Evolutionary conservation across 164 flowering plant genomes (phyloP).

Genomic region (grape (Vitis vinifera)): ASM3070453v1 NC_081817.1:19280501-19281000

Average conservation of each 20-base stretch:
- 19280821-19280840: conserved; percentile 86
- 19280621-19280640: conserved; percentile 95
- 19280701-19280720: conserved; percentile 94
- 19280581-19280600: conserved; percentile 51
- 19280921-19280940: conserved; percentile 58
- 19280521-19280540: conserved; percentile 96
- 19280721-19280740: conserved; percentile 88
- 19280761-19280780: conserved; percentile 95
- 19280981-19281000: conserved; percentile 66
- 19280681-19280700: conserved; percentile 88
- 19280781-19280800: conserved; percentile 96
- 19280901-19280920: conserved; percentile 73
- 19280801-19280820: conserved; percentile 91
- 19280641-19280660: conserved; percentile 90
- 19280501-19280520: conserved; percentile 90
- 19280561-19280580: conserved; percentile 66
- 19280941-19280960: conserved; percentile 65
- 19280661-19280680: conserved; percentile 80
- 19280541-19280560: conserved; percentile 98
- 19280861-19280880: conserved; percentile 61
- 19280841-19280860: conserved; percentile 72
- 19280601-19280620: conserved; percentile 87
- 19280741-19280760: conserved; percentile 89
- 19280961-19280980: conserved; percentile 36
- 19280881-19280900: conserved; percentile 67